These are phyloP conservation scores for Gossypium davidsonii DNA, from an alignment of 441 rosid genomes.

Conservation along the genomic window DNA sequence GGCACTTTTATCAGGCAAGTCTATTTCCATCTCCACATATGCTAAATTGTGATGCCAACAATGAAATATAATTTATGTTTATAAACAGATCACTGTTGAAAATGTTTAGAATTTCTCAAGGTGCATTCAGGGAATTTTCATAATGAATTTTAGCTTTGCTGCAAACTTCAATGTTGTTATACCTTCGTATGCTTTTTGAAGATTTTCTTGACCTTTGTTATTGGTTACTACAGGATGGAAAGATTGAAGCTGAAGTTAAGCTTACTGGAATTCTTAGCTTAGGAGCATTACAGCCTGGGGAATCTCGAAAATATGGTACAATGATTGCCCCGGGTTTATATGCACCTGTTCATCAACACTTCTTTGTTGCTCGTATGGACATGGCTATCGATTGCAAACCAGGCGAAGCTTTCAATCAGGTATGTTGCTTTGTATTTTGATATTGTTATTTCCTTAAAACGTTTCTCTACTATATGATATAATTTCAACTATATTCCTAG, in stretches of 20 bases:
- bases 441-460: neutral
- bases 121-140: neutral
- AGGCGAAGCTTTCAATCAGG: conserved; percentile 45
- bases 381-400: conserved; percentile 50
- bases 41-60: neutral
- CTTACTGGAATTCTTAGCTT: conserved; percentile 46
- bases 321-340: conserved; percentile 45
- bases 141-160: neutral
- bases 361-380: conserved; percentile 49
- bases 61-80: neutral
- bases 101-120: neutral
- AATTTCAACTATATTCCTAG: conserved; percentile 11
- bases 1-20: conserved; percentile 53
- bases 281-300: conserved; percentile 45
- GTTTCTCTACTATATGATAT: neutral
- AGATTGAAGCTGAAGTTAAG: conserved; percentile 48
- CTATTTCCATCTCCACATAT: neutral
- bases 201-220: neutral
- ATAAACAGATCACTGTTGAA: neutral
- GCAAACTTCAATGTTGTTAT: neutral
- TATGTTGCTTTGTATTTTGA: neutral
- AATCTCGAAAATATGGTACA: conserved; percentile 43
- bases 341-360: conserved; percentile 50
- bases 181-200: neutral
- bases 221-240: conserved; percentile 33